These are phyloP conservation scores for Toxoplasma gondii DNA, from an alignment of 169 alveolate genomes.

Conservation along the genomic window DNA sequence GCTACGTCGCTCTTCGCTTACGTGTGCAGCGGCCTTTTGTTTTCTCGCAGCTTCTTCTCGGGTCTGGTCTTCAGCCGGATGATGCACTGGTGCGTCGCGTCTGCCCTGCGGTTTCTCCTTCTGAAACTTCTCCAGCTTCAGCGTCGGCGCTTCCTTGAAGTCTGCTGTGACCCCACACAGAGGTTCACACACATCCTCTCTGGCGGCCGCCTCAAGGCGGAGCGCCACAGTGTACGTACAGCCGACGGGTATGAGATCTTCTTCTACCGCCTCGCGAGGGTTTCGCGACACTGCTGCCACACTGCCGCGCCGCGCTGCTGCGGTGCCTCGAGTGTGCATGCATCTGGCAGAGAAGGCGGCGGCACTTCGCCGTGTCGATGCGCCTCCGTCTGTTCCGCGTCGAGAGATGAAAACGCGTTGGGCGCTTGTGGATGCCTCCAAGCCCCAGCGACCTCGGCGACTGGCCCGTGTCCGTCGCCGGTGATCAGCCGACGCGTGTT, in stretches of 20 bases:
- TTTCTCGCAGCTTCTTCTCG: background rate
- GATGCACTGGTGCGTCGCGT: background rate
- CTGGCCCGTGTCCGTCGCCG: background rate
- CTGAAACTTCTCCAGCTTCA: conserved; percentile 59
- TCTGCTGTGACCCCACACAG: conserved; percentile 56
- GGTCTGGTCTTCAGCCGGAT: background rate
- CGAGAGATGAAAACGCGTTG: background rate
- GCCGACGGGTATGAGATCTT: conserved; percentile 57
- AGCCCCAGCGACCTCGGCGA: background rate
- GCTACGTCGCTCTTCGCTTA: background rate
- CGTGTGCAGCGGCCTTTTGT: background rate
- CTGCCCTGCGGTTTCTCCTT: conserved; percentile 27
- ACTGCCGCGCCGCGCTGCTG: background rate
- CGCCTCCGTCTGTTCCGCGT: background rate
- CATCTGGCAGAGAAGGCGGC: background rate
- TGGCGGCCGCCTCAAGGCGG: conserved; percentile 37
- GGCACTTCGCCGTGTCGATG: background rate
- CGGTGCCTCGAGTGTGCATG: background rate
- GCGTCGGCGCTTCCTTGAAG: conserved; percentile 17
- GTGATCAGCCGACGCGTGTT: background rate
- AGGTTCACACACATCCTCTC: conserved; percentile 51
- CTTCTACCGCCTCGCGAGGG: conserved; percentile 53
- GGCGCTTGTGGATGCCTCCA: background rate
- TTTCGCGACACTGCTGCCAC: conserved; percentile 51
- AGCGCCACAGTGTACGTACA: conserved; percentile 57